Conservation (phyloP, 345 rosid species). For the Kandelia obovata region DNA sequence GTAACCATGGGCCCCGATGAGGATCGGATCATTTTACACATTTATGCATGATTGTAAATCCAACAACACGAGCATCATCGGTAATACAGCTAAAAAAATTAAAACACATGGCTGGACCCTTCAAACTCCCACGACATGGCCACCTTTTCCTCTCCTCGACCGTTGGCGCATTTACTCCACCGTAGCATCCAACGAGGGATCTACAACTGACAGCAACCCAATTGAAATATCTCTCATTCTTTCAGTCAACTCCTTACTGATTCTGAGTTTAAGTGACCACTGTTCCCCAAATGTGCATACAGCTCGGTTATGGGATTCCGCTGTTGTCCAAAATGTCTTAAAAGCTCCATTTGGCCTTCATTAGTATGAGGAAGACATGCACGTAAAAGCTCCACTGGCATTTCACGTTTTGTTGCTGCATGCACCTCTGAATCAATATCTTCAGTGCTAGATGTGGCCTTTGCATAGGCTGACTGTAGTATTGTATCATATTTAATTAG, state of each 20-base stretch:
- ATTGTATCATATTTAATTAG: slow-evolving; percentile 80
- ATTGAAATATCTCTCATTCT: not conserved
- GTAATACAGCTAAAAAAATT: slow-evolving; percentile 6
- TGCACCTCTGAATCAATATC: slow-evolving; percentile 44
- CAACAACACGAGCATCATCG: slow-evolving; percentile 15
- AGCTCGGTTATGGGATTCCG: slow-evolving; percentile 35
- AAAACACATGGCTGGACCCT: slow-evolving; percentile 19
- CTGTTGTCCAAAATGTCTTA: slow-evolving; percentile 68
- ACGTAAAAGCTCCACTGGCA: slow-evolving; percentile 94
- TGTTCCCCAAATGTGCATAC: slow-evolving; percentile 33
- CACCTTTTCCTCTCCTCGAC: slow-evolving; percentile 7
- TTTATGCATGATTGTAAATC: slow-evolving; percentile 22
- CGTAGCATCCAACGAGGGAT: not conserved
- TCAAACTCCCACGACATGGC: slow-evolving; percentile 10
- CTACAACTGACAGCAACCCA: not conserved
- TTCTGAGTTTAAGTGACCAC: slow-evolving; percentile 55
- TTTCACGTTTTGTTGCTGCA: slow-evolving; percentile 69
- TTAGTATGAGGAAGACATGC: slow-evolving; percentile 92
- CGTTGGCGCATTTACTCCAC: not conserved
- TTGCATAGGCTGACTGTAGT: slow-evolving; percentile 48
- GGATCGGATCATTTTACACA: slow-evolving; percentile 43
- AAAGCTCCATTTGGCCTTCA: slow-evolving; percentile 65
- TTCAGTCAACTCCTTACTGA: slow-evolving; percentile 50
- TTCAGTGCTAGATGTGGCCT: slow-evolving; percentile 43
- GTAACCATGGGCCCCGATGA: slow-evolving; percentile 13